Evolutionary conservation across 169 alveolate species (phyloP).

Genomic region (Miamiensis avidus): DNA sequence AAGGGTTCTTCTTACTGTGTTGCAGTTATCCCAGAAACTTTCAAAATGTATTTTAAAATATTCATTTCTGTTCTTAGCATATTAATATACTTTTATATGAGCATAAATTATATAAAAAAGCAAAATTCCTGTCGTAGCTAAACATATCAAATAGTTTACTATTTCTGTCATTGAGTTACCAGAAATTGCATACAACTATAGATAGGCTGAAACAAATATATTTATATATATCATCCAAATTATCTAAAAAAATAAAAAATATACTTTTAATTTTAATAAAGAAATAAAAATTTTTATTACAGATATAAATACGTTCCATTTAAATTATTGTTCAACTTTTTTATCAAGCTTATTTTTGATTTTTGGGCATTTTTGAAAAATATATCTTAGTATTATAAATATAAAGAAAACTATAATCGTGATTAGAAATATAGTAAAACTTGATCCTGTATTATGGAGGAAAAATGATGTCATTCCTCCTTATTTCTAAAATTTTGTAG

Average conservation of each 20-base stretch:
- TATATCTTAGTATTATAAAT: background rate
- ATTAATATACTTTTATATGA: background rate
- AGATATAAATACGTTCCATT: too few relatives aligned
- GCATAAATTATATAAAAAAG: background rate
- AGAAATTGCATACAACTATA: too few relatives aligned
- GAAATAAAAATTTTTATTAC: too few relatives aligned
- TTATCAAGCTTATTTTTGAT: background rate
- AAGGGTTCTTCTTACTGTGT: background rate
- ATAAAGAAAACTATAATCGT: background rate
- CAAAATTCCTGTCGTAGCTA: too few relatives aligned
- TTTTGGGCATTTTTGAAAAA: background rate
- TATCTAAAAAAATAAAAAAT: too few relatives aligned
- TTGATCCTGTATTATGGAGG: background rate
- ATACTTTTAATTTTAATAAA: too few relatives aligned
- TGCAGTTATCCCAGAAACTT: background rate
- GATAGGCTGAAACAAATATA: too few relatives aligned
- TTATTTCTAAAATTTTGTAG: background rate
- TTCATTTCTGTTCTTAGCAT: background rate
- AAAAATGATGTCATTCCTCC: background rate
- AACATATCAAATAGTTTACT: too few relatives aligned
- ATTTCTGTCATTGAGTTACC: too few relatives aligned
- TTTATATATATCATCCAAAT: too few relatives aligned
- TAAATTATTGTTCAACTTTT: too few relatives aligned
- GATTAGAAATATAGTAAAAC: background rate
- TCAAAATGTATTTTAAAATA: background rate